Base-by-base conservation (phyloP, 2,329 filamentous ascomycete species). In the Nectriaceae sp. region DNA sequence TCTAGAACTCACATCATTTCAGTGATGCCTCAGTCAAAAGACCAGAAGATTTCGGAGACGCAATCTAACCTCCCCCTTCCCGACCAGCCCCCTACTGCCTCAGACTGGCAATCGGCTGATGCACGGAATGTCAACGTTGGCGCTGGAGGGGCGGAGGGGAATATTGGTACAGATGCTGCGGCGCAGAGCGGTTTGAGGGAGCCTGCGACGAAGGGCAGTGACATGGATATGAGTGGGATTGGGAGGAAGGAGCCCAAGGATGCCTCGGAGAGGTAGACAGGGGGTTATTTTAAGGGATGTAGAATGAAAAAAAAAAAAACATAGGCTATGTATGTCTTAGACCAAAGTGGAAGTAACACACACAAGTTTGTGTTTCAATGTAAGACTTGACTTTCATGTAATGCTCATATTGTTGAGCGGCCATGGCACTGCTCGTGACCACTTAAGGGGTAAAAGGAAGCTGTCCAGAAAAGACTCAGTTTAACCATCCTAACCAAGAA, bases 101-200 rank as follows among this genome's bases (percentile, higher is more conserved):
- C 87, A 4, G 89, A 94, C 76, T 91, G 84, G 79, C 84, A 92
- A 67, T 89, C 86, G 0, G 75, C 80, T 42, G 88, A 93, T 61
- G 77, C 77, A 24, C 73, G 80, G 53, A 89, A 74, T 47, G 84
- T 89, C 64, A 87, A 89, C 64, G 83, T 89, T 40, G 87, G 87
- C 54, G 82, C 84, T 29, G 86, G 87, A 18, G 70, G 77, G 50
- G 41, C 50, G n/a, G 66, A 79, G 56, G 78, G 73, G 44, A 76
- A 79, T 52, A 70, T 84, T 39, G 80, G 82, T 4, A 76, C 75
- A 1, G 76, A 73, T 33, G 68, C 68, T 18, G 75, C 69, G 3
- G 71, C 78, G 11, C 70, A 75, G 29, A 69, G 75, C 20, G 83
- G 82, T 6, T 69, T 88, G 42, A 74, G 80, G 18, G 83, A 74